These are phyloP conservation scores for Pulveroboletus sp. DNA, from an alignment of 768 basidiomycete species.

Conservation along the genomic window DNA sequence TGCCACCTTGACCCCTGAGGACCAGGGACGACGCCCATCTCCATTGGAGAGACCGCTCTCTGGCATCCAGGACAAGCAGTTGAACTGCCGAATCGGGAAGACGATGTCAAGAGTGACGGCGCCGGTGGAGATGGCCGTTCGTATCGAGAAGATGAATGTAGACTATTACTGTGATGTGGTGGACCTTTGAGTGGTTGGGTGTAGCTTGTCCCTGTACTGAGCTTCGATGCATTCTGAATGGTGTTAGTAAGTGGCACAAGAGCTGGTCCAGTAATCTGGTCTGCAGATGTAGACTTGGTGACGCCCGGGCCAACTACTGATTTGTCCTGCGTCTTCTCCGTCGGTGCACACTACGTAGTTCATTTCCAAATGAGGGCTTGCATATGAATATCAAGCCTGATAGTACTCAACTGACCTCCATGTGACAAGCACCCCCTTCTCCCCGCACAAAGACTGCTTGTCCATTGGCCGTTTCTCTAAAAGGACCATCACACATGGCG, in stretches of 20 bases:
- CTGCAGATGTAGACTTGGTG: constrained; percentile 9
- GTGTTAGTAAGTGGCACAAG: constrained; percentile 18
- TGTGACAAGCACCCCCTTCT: constrained; percentile 62
- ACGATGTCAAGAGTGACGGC: constrained; percentile 13
- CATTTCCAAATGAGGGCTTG: constrained; percentile 5
- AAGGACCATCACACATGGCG: constrained; percentile 54
- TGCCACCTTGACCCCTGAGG: constrained; percentile 84
- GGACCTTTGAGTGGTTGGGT: constrained; percentile 13
- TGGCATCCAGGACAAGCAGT: constrained; percentile 72
- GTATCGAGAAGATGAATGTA: constrained; percentile 30
- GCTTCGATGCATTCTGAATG: constrained; percentile 8
- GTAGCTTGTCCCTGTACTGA: constrained; percentile 1
- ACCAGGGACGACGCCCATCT: constrained; percentile 79
- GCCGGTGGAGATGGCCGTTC: constrained; percentile 20
- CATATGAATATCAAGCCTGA: not conserved
- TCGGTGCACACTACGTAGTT: constrained; percentile 40
- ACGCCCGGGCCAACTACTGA: constrained; percentile 5
- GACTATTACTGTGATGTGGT: constrained; percentile 6
- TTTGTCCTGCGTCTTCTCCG: constrained; percentile 26
- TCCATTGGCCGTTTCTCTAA: constrained; percentile 57
- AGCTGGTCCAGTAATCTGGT: constrained; percentile 16
- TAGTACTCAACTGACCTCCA: constrained; percentile 37
- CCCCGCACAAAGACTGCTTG: constrained; percentile 69
- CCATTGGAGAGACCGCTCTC: constrained; percentile 74
- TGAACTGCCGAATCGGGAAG: constrained; percentile 34